phyloP scores from a whole-genome alignment of 2,329 filamentous ascomycete species.

The Colletotrichum falcatum region DNA sequence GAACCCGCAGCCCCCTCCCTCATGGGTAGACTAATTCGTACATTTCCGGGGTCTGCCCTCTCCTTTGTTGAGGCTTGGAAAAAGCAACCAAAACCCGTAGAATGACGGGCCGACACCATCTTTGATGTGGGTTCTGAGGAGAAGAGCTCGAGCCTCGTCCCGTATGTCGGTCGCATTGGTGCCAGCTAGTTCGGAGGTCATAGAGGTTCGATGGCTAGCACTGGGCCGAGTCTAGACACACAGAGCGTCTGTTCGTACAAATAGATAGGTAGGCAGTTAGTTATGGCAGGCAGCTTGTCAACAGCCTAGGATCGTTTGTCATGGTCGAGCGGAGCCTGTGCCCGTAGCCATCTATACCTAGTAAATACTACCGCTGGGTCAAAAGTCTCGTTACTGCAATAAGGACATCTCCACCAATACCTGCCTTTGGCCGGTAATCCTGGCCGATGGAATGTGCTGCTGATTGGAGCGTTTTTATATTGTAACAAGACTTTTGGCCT shows the following conservation, averaged over 20 bases:
- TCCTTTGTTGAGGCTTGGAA: not conserved
- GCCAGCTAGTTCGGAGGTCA: not conserved
- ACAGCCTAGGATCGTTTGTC: not conserved
- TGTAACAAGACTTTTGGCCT: too few relatives aligned
- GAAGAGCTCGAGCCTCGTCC: slow-evolving; percentile 36
- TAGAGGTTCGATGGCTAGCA: slow-evolving; percentile 5
- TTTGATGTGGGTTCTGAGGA: slow-evolving; percentile 19
- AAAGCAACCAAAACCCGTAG: not conserved
- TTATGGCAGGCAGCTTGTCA: slow-evolving; percentile 30
- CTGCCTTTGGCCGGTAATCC: too few relatives aligned
- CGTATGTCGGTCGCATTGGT: slow-evolving; percentile 4
- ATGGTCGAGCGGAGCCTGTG: not conserved
- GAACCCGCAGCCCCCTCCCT: too few relatives aligned
- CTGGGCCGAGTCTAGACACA: slow-evolving; percentile 10
- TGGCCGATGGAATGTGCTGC: too few relatives aligned
- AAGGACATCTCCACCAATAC: too few relatives aligned
- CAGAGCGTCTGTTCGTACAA: not conserved
- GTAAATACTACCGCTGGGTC: too few relatives aligned
- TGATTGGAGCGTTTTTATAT: too few relatives aligned
- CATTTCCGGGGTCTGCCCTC: slow-evolving; percentile 24
- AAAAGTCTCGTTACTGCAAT: too few relatives aligned
- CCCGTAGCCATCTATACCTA: too few relatives aligned
- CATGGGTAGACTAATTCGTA: too few relatives aligned
- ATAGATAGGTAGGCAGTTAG: too few relatives aligned
- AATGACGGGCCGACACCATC: slow-evolving; percentile 3